Evolutionary conservation across 805 yeast genomes (phyloP).

Genomic region (Hanseniaspora nectarophila): DNA sequence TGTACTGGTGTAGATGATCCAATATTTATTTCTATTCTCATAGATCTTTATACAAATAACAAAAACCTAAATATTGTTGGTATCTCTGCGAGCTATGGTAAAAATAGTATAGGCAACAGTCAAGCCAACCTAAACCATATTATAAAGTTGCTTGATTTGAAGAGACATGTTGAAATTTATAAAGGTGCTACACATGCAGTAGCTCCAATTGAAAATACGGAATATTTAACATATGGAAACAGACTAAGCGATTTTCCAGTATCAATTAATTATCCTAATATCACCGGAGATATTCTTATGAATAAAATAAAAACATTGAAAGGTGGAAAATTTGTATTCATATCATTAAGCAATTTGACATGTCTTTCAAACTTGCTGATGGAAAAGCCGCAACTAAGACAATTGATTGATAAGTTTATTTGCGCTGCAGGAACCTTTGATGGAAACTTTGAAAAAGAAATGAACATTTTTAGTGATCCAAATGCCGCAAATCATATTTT

Average conservation of each 20-base stretch:
- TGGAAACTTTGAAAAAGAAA: conserved; percentile 39
- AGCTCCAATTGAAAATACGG: background rate
- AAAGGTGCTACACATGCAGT: conserved; percentile 38
- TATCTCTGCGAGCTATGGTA: conserved; percentile 66
- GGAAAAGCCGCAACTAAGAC: conserved; percentile 42
- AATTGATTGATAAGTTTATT: conserved; percentile 41
- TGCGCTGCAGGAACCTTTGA: conserved; percentile 66
- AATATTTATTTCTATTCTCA: conserved; percentile 47
- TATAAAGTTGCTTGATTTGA: conserved; percentile 48
- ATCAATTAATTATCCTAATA: conserved; percentile 30
- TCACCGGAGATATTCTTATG: conserved; percentile 35
- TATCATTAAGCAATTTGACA: conserved; percentile 71
- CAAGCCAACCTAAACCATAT: conserved; percentile 34
- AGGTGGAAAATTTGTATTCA: conserved; percentile 41
- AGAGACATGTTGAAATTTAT: conserved; percentile 45
- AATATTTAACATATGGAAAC: conserved; percentile 7
- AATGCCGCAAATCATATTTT: conserved; percentile 55
- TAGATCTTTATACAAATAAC: conserved; percentile 39
- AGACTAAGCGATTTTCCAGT: conserved; percentile 15
- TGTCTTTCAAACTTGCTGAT: conserved; percentile 49
- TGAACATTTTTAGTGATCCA: conserved; percentile 66
- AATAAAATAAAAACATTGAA: conserved; percentile 6
- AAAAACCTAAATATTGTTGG: conserved; percentile 36
- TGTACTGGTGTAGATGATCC: conserved; percentile 91
- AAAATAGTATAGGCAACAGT: conserved; percentile 36